phyloP scores from a whole-genome alignment of 1,139 yeast genomes.

The Yamadazyma songkhlaensis region DNA sequence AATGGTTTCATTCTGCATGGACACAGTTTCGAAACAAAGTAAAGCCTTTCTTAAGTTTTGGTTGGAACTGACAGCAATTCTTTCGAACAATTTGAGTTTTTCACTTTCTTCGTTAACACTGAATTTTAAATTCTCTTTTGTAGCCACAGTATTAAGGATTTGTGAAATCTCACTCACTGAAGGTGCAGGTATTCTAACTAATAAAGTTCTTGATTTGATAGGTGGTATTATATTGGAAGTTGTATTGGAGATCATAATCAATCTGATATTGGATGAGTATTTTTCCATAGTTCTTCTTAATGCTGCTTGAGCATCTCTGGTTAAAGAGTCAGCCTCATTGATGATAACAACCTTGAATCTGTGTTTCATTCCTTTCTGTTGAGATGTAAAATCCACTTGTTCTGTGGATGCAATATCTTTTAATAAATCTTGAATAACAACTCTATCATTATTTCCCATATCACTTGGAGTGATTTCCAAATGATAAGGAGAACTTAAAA shows the following conservation, averaged over 20 bases:
- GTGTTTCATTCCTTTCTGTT: conserved; percentile 41
- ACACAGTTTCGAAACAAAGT: conserved; percentile 78
- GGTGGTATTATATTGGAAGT: conserved; percentile 93
- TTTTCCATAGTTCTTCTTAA: conserved; percentile 97
- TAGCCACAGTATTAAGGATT: conserved; percentile 55
- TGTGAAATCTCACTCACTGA: conserved; percentile 49
- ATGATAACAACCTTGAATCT: conserved; percentile 89
- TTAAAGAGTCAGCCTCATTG: conserved; percentile 89
- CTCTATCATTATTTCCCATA: conserved; percentile 92
- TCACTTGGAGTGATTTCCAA: conserved; percentile 95
- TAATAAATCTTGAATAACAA: conserved; percentile 88
- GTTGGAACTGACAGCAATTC: conserved; percentile 55
- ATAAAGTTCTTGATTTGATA: conserved; percentile 85
- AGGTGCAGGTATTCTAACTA: conserved; percentile 87
- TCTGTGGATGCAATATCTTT: conserved; percentile 95
- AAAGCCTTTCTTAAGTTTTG: conserved; percentile 79
- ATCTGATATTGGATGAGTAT: conserved; percentile 81
- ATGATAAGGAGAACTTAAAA: conserved; percentile 86
- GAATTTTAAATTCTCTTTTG: conserved; percentile 51
- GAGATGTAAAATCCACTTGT: conserved; percentile 67
- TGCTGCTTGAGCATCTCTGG: conserved; percentile 97
- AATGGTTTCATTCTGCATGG: conserved; percentile 65
- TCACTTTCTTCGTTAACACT: conserved; percentile 22
- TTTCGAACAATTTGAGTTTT: conserved; percentile 38
- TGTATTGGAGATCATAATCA: conserved; percentile 82